A percentile compares a stretch with the other conserved stretches of the same genome.
These are phyloP conservation scores for Cladophialophora immunda DNA, from an alignment of 2,329 filamentous ascomycete species.

Conservation along the genomic window DNA sequence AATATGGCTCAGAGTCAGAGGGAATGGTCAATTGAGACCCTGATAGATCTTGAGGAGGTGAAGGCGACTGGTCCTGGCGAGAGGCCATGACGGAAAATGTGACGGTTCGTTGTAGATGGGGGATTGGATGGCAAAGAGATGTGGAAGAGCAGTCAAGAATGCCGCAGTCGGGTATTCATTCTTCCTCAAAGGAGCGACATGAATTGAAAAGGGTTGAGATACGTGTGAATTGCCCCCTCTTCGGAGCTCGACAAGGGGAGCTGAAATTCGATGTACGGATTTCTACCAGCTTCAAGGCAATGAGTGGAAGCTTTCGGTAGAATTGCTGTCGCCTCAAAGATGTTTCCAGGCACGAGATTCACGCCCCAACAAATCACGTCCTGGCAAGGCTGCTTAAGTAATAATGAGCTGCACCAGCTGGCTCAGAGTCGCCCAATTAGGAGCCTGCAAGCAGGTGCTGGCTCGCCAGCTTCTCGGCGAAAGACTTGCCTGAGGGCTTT, in stretches of 20 bases:
- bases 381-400: constrained; percentile 6
- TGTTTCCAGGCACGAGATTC: constrained; percentile 26
- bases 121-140: constrained; percentile 1
- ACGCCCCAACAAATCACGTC: constrained; percentile 12
- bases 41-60: constrained; percentile 41
- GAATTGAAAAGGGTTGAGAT: constrained; percentile 1
- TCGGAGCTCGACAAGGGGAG: neutral
- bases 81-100: constrained; percentile 31
- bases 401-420: neutral
- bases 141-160: constrained; percentile 23
- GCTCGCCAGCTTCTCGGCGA: neutral
- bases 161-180: constrained; percentile 19
- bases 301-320: constrained; percentile 17
- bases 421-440: neutral
- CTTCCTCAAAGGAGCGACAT: constrained; percentile 23
- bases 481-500: neutral
- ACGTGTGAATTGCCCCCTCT: neutral
- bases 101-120: constrained; percentile 7
- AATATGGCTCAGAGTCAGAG: constrained; percentile 60
- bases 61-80: constrained; percentile 37
- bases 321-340: constrained; percentile 19
- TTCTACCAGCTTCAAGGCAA: constrained; percentile 3
- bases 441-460: neutral
- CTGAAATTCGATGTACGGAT: neutral
- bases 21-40: constrained; percentile 49